These are phyloP conservation scores for Spirogloea muscicola DNA, from an alignment of 139 green algal species.

Conservation along the genomic window DNA sequence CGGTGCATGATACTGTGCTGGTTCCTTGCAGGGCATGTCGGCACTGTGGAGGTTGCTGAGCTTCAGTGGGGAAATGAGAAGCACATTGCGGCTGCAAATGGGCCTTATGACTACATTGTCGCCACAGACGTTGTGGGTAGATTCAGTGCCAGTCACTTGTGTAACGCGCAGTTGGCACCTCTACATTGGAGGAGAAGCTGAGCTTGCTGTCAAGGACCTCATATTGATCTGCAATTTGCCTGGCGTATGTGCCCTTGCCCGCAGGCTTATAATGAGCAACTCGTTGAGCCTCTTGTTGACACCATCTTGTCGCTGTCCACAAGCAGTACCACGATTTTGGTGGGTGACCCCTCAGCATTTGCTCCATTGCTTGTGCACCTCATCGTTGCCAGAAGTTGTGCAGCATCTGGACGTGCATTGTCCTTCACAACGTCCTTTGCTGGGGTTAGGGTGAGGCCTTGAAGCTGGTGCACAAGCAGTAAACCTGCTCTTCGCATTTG, in stretches of 20 bases:
- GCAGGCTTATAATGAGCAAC: conserved; percentile 75
- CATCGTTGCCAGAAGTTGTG: no score
- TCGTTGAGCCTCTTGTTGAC: conserved; percentile 60
- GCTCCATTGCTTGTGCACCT: no score
- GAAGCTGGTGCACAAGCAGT: neutral
- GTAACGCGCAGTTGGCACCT: no score
- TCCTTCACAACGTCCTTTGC: no score
- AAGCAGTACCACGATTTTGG: conserved; percentile 37
- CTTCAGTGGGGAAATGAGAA: conserved; percentile 68
- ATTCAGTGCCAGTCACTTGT: no score
- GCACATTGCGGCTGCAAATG: conserved; percentile 34
- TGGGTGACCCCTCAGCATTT: no score
- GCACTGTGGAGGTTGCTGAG: conserved; percentile 60
- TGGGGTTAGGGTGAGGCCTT: no score
- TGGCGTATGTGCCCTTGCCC: conserved; percentile 57
- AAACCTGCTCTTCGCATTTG: conserved; percentile 34
- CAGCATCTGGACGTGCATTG: no score
- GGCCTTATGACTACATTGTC: conserved; percentile 72
- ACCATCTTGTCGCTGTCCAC: conserved; percentile 58
- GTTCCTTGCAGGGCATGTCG: conserved; percentile 40
- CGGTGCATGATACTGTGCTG: neutral
- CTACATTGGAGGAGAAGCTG: no score
- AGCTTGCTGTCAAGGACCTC: no score
- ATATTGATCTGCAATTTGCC: no score
- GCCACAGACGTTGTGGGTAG: conserved; percentile 49